Percentiles rank a stretch among this genome's conserved stretches.
Conservation (phyloP, 371 early-diverging fungal genomes). For the Rhizopus microsporus region DNA sequence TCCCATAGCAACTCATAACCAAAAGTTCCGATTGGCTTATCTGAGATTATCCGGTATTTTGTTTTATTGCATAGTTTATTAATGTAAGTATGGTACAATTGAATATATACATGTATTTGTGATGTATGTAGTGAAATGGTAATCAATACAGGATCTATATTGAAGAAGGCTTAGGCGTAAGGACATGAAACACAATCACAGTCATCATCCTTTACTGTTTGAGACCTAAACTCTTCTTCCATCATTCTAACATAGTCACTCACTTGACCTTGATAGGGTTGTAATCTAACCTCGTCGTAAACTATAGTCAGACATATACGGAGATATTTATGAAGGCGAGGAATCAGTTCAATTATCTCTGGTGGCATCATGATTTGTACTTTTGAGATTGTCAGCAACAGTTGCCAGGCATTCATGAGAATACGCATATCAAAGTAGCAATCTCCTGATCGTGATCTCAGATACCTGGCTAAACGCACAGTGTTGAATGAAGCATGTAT, state of each 20-base stretch:
- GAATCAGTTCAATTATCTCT: constrained; percentile 11
- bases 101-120: no score
- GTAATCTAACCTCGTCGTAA: constrained; percentile 20
- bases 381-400: constrained; percentile 18
- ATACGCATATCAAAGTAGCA: constrained; percentile 37
- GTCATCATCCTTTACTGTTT: constrained; percentile 20
- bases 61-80: no score
- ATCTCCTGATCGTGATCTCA: constrained; percentile 18
- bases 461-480: constrained; percentile 21
- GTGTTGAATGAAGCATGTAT: constrained; percentile 29
- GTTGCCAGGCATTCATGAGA: constrained; percentile 30
- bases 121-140: no score
- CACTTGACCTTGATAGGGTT: constrained; percentile 27
- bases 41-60: no score
- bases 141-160: neutral
- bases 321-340: constrained; percentile 20
- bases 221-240: constrained; percentile 21
- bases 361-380: constrained; percentile 8
- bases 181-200: constrained; percentile 29
- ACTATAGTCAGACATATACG: constrained; percentile 13
- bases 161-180: constrained; percentile 12
- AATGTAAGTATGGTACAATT: no score
- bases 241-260: constrained; percentile 21
- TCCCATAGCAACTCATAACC: no score
- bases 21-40: no score